phyloP scores from a whole-genome alignment of 805 yeast genomes.

The Candida xyloterini region DNA sequence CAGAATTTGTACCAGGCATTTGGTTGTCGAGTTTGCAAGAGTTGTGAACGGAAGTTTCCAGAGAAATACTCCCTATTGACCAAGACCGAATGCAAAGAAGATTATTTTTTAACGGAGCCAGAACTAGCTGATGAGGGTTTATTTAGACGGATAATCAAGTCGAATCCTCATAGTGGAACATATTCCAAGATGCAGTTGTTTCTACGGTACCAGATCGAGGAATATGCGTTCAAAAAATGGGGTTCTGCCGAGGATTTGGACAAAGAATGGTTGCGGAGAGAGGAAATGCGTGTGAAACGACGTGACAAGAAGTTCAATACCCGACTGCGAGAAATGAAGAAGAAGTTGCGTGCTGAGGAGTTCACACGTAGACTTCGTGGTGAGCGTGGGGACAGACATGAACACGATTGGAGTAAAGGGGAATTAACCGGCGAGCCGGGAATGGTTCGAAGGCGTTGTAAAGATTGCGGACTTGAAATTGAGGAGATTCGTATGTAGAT shows the following conservation, averaged over 20 bases:
- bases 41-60: constrained; percentile 68
- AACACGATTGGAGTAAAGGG: constrained; percentile 71
- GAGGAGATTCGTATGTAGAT: constrained; percentile 59
- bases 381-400: constrained; percentile 56
- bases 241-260: constrained; percentile 86
- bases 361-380: constrained; percentile 67
- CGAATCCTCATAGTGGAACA: constrained; percentile 89
- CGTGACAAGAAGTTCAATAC: constrained; percentile 75
- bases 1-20: constrained; percentile 67
- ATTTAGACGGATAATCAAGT: constrained; percentile 77
- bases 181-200: constrained; percentile 92
- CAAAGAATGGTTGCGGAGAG: constrained; percentile 87
- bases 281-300: constrained; percentile 63
- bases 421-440: constrained; percentile 34
- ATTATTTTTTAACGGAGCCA: constrained; percentile 90
- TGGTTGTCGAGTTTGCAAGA: constrained; percentile 70
- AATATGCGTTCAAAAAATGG: constrained; percentile 92
- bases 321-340: constrained; percentile 83
- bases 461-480: constrained; percentile 78
- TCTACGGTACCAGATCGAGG: constrained; percentile 89
- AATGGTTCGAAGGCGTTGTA: constrained; percentile 59
- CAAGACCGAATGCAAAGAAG: constrained; percentile 92
- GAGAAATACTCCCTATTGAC: constrained; percentile 90
- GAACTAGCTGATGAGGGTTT: constrained; percentile 71
- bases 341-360: constrained; percentile 89